Evolutionary conservation across 2,329 filamentous ascomycete genomes (phyloP).

Genomic region (Botryotinia narcissicola): DNA sequence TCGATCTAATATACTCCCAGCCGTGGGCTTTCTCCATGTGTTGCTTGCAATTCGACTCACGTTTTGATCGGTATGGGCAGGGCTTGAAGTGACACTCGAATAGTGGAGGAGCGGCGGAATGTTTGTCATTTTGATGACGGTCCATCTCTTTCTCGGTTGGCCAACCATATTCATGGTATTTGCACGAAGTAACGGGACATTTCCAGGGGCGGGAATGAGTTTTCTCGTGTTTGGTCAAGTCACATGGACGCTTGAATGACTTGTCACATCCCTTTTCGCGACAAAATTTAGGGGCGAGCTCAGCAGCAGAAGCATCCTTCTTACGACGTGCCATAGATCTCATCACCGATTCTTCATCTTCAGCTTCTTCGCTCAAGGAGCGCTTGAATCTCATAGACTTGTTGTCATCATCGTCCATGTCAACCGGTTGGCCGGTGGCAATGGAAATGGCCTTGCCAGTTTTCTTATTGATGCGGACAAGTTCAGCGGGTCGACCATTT

Average conservation of each 20-base stretch:
- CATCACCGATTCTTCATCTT: conserved; percentile 78
- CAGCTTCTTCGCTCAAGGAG: conserved; percentile 65
- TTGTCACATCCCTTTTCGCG: conserved; percentile 75
- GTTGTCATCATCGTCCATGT: conserved; percentile 51
- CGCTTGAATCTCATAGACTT: conserved; percentile 58
- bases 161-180: conserved; percentile 87
- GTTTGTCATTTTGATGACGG: conserved; percentile 94
- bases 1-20: conserved; percentile 87
- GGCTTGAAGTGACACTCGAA: conserved; percentile 80
- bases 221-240: conserved; percentile 97
- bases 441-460: conserved; percentile 78
- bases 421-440: conserved; percentile 64
- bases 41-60: conserved; percentile 95
- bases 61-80: conserved; percentile 92
- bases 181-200: conserved; percentile 78
- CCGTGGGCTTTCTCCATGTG: conserved; percentile 97
- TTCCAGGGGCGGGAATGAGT: conserved; percentile 97
- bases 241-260: conserved; percentile 94
- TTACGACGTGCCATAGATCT: conserved; percentile 95
- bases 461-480: conserved; percentile 72
- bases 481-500: conserved; percentile 78
- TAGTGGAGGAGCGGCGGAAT: conserved; percentile 74
- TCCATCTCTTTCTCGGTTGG: conserved; percentile 98
- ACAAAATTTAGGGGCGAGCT: conserved; percentile 78
- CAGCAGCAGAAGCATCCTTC: conserved; percentile 85